Evolutionary conservation across 192 early-diverging fungal genomes (phyloP), one percentile per base, ranked within the genome.

Genomic region (Linnemannia exigua): DNA sequence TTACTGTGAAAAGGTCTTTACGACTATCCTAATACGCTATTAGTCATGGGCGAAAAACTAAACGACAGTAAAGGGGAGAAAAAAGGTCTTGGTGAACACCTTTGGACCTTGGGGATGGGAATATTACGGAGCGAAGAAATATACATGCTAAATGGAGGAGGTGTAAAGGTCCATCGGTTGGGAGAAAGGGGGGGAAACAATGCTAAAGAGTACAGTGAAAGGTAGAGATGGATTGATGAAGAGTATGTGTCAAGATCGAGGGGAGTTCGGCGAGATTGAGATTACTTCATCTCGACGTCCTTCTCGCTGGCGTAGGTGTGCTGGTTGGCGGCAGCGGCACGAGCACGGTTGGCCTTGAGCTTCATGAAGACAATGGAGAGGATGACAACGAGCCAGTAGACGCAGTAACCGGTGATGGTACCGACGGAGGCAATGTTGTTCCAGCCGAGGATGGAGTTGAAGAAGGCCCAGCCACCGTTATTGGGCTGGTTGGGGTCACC

Each of bases 361-460:
- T 92, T 90, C 66, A 91, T 77, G 73, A 54, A 79, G 19, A 93
- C 77, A 4, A 97, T 73, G 28, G 78, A 78, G n/a, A 88, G 73
- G 37, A 84, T 87, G 51, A 97, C 44, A 17, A 79, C 81, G 0
- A 92, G 75, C 97, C 97, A 98, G 88, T 96, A 97, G 3, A 94
- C 70, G 79, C 93, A 94, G 90, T 98, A 98, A 6, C 91, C 92
- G 66, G 91, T 84, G 38, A 97, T 91, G 52, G 94, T 92, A 58
- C 93, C 96, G 58, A 91, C 77, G 0, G 95, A 97, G 11, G 95
- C 96, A 31, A 91, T 88, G 74, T 93, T 94, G 72, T 85, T 92
- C 95, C 96, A 97, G 6, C 97, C 96, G 38, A 96, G 77, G 28
- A 97, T 80, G 4, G 95, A 91, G 74, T 94, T 92, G 79, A 96